Conservation (phyloP, 2,329 filamentous ascomycete genomes). For the Lizonia empirigonia region DNA sequence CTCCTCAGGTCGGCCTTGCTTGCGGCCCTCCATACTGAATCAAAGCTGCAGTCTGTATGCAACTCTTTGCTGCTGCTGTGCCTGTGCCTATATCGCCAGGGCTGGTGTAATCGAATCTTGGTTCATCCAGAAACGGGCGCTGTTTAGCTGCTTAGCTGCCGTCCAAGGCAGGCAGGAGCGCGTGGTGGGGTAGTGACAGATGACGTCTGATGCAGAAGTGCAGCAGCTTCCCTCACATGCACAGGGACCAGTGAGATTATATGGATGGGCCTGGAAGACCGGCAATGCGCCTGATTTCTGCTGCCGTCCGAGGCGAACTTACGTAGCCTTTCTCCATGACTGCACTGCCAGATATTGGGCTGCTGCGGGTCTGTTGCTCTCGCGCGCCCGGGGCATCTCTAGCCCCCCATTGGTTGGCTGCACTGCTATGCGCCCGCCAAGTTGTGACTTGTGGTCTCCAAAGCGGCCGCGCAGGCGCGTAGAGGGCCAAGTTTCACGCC, state of each 20-base stretch:
- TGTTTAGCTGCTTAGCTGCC: conserved; percentile 13
- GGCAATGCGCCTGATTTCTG: conserved; percentile 16
- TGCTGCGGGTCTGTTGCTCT: conserved; percentile 15
- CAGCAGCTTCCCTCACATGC: conserved; percentile 8
- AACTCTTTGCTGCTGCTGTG: neutral
- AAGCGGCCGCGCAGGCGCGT: conserved; percentile 42
- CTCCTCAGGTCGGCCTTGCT: conserved; percentile 73
- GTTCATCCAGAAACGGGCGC: conserved; percentile 7
- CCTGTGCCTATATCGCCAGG: neutral
- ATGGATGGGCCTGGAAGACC: conserved; percentile 13
- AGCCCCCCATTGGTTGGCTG: conserved; percentile 30
- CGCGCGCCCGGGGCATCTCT: conserved; percentile 18
- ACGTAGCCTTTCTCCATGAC: conserved; percentile 29
- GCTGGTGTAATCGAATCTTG: conserved; percentile 8
- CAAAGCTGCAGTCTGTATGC: conserved; percentile 3
- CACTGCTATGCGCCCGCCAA: conserved; percentile 39
- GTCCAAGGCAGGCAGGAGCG: conserved; percentile 4
- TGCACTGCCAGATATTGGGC: conserved; percentile 20
- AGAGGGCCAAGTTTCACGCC: conserved; percentile 16
- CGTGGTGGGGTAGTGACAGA: conserved; percentile 17
- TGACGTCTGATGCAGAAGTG: conserved; percentile 19
- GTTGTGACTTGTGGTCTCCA: conserved; percentile 37
- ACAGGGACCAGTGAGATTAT: conserved; percentile 15
- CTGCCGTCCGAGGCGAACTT: conserved; percentile 20
- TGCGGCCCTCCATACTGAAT: conserved; percentile 52